These are phyloP conservation scores for Aspergillus quadrilineatus DNA, from an alignment of 2,329 filamentous ascomycete genomes.

Conservation along the genomic window DNA sequence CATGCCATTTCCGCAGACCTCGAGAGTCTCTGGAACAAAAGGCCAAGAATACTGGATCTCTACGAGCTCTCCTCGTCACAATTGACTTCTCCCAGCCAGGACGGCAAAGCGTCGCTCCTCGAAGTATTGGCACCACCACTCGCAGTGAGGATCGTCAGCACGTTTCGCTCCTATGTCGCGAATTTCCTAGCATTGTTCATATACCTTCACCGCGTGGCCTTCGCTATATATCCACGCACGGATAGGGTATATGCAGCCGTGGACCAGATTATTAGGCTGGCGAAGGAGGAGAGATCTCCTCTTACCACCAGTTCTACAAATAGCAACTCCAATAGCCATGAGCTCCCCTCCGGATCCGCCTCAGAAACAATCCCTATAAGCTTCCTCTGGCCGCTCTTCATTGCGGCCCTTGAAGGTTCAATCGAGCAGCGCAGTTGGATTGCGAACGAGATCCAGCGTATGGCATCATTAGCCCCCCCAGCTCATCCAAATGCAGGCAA, in stretches of 20 bases:
- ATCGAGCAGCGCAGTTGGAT: conserved; percentile 35
- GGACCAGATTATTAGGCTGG: conserved; percentile 37
- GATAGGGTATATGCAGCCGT: conserved; percentile 38
- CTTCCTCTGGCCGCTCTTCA: conserved; percentile 38
- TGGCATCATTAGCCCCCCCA: conserved; percentile 18
- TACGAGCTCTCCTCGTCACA: conserved; percentile 15
- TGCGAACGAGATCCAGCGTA: conserved; percentile 33
- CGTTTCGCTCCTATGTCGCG: conserved; percentile 36
- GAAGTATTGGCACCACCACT: conserved; percentile 27
- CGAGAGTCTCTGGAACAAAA: conserved; percentile 34
- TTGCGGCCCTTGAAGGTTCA: conserved; percentile 35
- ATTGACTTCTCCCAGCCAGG: conserved; percentile 17
- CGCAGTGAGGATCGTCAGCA: conserved; percentile 31
- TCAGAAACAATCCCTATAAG: conserved; percentile 26
- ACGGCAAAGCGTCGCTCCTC: conserved; percentile 21
- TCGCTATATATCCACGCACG: conserved; percentile 39
- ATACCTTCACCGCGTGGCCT: conserved; percentile 38
- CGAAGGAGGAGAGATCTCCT: conserved; percentile 24
- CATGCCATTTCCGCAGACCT: conserved; percentile 38
- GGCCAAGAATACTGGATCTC: conserved; percentile 34
- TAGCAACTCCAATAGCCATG: neutral
- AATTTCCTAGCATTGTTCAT: conserved; percentile 39
- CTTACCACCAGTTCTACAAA: neutral
- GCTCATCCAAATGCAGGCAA: conserved; percentile 33
- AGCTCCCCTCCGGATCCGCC: neutral